Conservation (phyloP, 1,284 basidiomycete genomes). For the Ceratobasidium sp. region DNA sequence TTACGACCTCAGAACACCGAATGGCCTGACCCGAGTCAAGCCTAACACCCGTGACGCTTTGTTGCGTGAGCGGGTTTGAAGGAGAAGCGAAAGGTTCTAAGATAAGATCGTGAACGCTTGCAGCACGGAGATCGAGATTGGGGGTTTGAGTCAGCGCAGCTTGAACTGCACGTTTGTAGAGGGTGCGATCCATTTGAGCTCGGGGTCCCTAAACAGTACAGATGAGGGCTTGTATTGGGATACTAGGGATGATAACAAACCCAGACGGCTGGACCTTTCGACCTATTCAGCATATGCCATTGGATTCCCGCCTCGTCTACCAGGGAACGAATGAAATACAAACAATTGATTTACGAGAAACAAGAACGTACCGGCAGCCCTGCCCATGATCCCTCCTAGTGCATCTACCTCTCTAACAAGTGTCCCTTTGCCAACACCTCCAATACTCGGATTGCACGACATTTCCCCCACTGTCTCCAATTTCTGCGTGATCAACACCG, state of each 20-base stretch:
- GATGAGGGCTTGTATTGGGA: not conserved
- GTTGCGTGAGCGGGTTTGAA: constrained; percentile 51
- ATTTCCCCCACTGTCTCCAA: constrained; percentile 86
- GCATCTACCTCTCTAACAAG: constrained; percentile 90
- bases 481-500: constrained; percentile 84
- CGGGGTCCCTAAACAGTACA: constrained; percentile 75
- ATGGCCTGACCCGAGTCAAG: constrained; percentile 83
- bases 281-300: constrained; percentile 86
- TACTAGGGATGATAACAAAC: constrained; percentile 58
- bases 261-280: constrained; percentile 90
- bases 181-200: constrained; percentile 86
- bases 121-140: constrained; percentile 77
- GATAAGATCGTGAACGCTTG: constrained; percentile 83
- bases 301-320: constrained; percentile 88
- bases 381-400: constrained; percentile 83
- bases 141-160: constrained; percentile 72
- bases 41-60: constrained; percentile 72
- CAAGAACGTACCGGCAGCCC: constrained; percentile 70
- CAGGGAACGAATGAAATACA: not conserved
- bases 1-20: constrained; percentile 81
- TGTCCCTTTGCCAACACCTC: constrained; percentile 90
- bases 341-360: not conserved
- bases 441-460: constrained; percentile 91
- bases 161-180: constrained; percentile 89
- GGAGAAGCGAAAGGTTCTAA: constrained; percentile 62